Evolutionary conservation across 129 eudicot species (phyloP).

Genomic region (Erigeron canadensis): DNA sequence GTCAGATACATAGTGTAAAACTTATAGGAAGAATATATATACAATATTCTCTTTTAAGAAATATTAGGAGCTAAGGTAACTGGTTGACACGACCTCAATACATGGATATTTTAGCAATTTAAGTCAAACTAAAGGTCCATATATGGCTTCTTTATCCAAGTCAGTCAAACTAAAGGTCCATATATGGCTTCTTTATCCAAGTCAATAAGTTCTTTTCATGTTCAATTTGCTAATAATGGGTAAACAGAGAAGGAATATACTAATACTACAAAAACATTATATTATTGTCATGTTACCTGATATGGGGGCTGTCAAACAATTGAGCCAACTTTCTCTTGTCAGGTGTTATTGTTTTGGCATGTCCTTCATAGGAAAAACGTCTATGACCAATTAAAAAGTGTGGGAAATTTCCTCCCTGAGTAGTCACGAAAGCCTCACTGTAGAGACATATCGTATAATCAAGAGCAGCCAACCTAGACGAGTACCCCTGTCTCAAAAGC

Average conservation of each 20-base stretch:
- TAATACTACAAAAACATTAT: constrained; percentile 2
- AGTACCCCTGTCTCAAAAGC: constrained; percentile 66
- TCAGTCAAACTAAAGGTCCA: background rate
- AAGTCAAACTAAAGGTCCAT: background rate
- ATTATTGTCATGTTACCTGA: constrained; percentile 48
- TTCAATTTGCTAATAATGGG: background rate
- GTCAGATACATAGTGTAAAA: background rate
- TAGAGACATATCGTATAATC: constrained; percentile 97
- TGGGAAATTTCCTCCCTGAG: constrained; percentile 98
- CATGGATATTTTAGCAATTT: background rate
- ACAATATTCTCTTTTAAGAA: too few relatives aligned
- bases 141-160: background rate
- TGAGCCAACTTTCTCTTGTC: constrained; percentile 90
- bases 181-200: background rate
- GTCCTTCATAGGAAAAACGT: constrained; percentile 88
- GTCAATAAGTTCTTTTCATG: background rate
- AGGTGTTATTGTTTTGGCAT: constrained; percentile 82
- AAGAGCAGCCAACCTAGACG: constrained; percentile 96
- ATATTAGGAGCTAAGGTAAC: too few relatives aligned
- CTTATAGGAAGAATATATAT: background rate
- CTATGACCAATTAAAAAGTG: constrained; percentile 96
- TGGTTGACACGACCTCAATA: too few relatives aligned
- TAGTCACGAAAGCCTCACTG: constrained; percentile 88
- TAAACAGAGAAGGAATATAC: background rate
- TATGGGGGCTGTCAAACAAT: constrained; percentile 75